Evolutionary conservation across 306 rosid genomes (phyloP), one percentile per base, ranked within the genome.

Genomic region (Cicer yamashitae): DNA sequence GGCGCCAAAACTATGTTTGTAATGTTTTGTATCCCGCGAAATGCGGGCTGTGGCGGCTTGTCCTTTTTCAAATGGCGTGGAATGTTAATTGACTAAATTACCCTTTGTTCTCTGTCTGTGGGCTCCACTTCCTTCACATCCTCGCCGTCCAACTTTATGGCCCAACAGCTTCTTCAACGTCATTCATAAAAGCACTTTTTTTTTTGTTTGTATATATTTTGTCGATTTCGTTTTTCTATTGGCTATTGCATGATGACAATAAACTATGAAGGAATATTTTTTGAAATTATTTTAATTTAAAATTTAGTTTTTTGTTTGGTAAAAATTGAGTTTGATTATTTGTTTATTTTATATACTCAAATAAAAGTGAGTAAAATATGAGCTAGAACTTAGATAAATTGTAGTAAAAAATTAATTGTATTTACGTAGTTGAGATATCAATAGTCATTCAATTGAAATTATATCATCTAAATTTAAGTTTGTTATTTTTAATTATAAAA

Each of bases 11-110:
- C 43, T 20, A 2, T n/a, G 76, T 25, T 25, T 25, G 34, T 25
- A 25, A 25, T 25, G 34, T 77, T 20, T 74, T 48, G 62, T 17
- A 84, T 71, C 88, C 89, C 96, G 91, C 74, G 72, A 85, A 85
- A 80, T 59, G 83, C 84, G 91, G 88, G 85, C 34, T 81, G 74
- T 78, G 91, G 81, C 91, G 86, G 87, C 87, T 71, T 74, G 67
- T 54, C 51, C 2, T 70, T 51, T 51, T 0, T 58, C 76, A 39
- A 20, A 39, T 69, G 0, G 34, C 0, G 1, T 8, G 17, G 1
- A 8, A 13, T 12, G 3, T 22, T 0, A 20, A 77, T 10, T 73
- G 15, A 60, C 82, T 0, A 0, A 14, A 59, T 7, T 73, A 10
- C 77, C 87, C 82, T 53, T 59, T 9, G 0, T 14, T n/a, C 5